These are phyloP conservation scores for Boletus semigastroideus DNA, from an alignment of 1,284 basidiomycete genomes.

Conservation along the genomic window DNA sequence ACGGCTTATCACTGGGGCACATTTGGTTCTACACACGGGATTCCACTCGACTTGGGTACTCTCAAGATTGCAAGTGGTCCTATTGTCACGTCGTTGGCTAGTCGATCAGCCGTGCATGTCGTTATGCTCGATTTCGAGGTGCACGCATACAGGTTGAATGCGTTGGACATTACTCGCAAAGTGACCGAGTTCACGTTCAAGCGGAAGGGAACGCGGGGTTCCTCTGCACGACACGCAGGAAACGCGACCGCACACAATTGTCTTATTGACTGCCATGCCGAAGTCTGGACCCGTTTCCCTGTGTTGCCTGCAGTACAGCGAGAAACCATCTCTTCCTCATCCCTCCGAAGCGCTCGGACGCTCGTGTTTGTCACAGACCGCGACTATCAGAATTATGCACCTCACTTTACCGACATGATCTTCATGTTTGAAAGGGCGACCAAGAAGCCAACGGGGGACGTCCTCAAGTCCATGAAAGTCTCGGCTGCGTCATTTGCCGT, in stretches of 20 bases:
- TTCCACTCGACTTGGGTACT: slow-evolving; percentile 10
- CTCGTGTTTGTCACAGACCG: slow-evolving; percentile 47
- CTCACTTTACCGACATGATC: slow-evolving; percentile 49
- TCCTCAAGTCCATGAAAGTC: slow-evolving; percentile 37
- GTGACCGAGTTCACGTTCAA: slow-evolving; percentile 56
- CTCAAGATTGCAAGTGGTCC: background rate
- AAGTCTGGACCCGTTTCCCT: slow-evolving; percentile 66
- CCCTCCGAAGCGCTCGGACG: slow-evolving; percentile 29
- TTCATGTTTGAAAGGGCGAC: slow-evolving; percentile 46
- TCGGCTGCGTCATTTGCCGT: slow-evolving; percentile 23
- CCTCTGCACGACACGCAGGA: slow-evolving; percentile 17
- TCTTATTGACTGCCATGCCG: slow-evolving; percentile 54
- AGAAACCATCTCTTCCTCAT: slow-evolving; percentile 41
- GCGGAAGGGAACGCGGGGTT: slow-evolving; percentile 29
- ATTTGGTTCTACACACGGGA: slow-evolving; percentile 23
- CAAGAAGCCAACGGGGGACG: slow-evolving; percentile 40
- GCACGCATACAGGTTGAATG: slow-evolving; percentile 39
- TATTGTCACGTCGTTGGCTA: slow-evolving; percentile 45
- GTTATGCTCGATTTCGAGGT: slow-evolving; percentile 37
- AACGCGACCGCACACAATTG: slow-evolving; percentile 40
- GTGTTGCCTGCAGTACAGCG: slow-evolving; percentile 55
- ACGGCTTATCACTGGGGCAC: slow-evolving; percentile 28
- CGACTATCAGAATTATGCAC: slow-evolving; percentile 35
- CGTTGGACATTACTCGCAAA: slow-evolving; percentile 52
- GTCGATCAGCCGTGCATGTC: slow-evolving; percentile 42